Base-by-base conservation (phyloP, 352 stramenopile genomes). In the Pythium oligandrum region DNA sequence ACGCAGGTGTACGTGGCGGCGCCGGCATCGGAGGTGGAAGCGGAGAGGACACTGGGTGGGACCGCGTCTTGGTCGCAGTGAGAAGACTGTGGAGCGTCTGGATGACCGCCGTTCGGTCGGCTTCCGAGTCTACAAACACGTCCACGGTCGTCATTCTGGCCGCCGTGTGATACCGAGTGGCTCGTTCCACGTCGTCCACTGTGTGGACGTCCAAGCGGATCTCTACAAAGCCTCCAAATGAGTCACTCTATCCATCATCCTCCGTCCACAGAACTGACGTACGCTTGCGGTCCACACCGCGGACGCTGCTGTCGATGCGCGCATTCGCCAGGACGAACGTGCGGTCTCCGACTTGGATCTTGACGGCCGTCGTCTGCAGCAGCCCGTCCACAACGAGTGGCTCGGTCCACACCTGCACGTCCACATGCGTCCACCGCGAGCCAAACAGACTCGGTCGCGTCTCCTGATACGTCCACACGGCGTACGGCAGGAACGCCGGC, bases 141-240 rank as follows among this genome's bases (percentile, higher is more conserved):
- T 40, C 34, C 39, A 65, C 38, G 32, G 53, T 46, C 34, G 52
- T 42, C 40, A 36, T 36, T 32, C 26, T 26, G 9, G 58, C 58
- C 12, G 58, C 58, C 30, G 58, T 65, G 58, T 65, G 58, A 43
- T 65, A 65, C 36, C 55, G 36, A 39, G 57, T n/a, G 26, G 58
- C 48, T 0, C 58, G 58, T 10, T 48, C 46, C 32, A 65, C 42
- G 37, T 60, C 58, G 3, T 56, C 51, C 3, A 43, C 43, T 6
- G 11, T 10, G 50, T 60, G 53, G 26, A 55, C 58, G n/a, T 65
- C 51, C 33, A 65, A 11, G 4, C 30, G 6, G 48, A 65, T 56
- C 40, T 43, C 58, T 65, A n/a, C n/a, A 40, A 26, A 26, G 17
- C 17, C 17, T 0, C 17, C 17, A 26, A 26, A 26, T 26, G 17